Evolutionary conservation across 1,284 basidiomycete species (phyloP).

Genomic region (Cutaneotrichosporon mucoides): DNA sequence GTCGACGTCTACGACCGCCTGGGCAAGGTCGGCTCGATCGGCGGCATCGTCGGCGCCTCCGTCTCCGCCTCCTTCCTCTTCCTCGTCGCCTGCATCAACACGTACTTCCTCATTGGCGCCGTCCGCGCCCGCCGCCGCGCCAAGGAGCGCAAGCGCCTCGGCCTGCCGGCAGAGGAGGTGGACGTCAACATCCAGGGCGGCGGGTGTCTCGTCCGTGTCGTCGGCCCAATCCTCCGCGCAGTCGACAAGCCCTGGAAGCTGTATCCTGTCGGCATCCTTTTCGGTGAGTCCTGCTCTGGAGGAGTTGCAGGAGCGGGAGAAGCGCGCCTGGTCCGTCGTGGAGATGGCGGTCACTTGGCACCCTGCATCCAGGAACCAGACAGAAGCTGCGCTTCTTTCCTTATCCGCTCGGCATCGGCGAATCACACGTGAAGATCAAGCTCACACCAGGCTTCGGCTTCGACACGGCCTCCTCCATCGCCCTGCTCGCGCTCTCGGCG

Average conservation of each 20-base stretch:
- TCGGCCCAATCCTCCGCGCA: constrained; percentile 72
- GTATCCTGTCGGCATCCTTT: constrained; percentile 83
- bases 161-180: constrained; percentile 19
- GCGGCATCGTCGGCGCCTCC: constrained; percentile 74
- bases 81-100: constrained; percentile 72
- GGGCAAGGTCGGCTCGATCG: constrained; percentile 61
- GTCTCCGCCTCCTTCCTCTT: constrained; percentile 79
- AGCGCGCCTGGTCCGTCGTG: too few relatives aligned
- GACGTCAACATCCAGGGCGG: constrained; percentile 43
- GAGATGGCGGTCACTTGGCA: too few relatives aligned
- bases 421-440: too few relatives aligned
- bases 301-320: too few relatives aligned
- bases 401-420: not conserved
- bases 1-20: constrained; percentile 66
- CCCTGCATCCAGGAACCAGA: too few relatives aligned
- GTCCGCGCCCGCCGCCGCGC: constrained; percentile 27
- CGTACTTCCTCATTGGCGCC: constrained; percentile 57
- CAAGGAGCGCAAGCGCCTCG: constrained; percentile 21
- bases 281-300: constrained; percentile 60
- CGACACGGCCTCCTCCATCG: constrained; percentile 83
- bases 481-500: constrained; percentile 71
- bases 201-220: constrained; percentile 70
- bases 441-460: constrained; percentile 58
- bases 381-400: too few relatives aligned
- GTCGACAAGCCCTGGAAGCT: constrained; percentile 86